Evolutionary conservation across 2,329 filamentous ascomycete genomes (phyloP).

Genomic region (Calonectria pauciramosa): DNA sequence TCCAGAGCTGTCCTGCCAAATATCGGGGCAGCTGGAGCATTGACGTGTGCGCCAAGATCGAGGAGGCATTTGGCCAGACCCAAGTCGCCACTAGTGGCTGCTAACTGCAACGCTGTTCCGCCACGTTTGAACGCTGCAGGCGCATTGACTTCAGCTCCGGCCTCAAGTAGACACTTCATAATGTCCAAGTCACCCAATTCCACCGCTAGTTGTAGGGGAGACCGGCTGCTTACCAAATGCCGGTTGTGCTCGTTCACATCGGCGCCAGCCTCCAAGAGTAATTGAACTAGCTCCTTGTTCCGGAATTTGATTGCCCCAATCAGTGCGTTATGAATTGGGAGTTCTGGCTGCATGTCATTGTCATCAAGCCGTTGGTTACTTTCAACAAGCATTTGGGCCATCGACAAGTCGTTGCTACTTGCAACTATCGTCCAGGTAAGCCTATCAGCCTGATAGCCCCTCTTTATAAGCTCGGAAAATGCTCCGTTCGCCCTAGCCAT

Average conservation of each 20-base stretch:
- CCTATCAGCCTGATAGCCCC: background rate
- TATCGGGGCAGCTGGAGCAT: background rate
- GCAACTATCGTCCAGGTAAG: background rate
- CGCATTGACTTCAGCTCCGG: background rate
- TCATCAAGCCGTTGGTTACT: background rate
- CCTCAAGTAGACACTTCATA: background rate
- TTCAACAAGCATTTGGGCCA: background rate
- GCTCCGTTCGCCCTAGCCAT: too few relatives aligned
- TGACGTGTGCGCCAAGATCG: background rate
- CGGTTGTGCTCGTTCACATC: background rate
- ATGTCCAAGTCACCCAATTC: background rate
- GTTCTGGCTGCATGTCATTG: background rate
- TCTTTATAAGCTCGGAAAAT: background rate
- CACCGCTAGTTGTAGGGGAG: background rate
- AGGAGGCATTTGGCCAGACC: background rate
- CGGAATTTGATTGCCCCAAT: background rate
- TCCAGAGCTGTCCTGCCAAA: background rate
- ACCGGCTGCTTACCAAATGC: background rate
- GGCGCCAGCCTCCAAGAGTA: background rate
- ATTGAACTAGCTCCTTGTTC: background rate
- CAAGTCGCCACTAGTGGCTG: background rate
- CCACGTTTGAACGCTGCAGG: background rate
- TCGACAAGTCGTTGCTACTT: background rate
- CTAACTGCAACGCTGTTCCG: conserved; percentile 1
- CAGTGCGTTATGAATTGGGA: background rate